Evolutionary conservation across 75 land plant genomes (phyloP).

Genomic region (Picea glauca): DNA sequence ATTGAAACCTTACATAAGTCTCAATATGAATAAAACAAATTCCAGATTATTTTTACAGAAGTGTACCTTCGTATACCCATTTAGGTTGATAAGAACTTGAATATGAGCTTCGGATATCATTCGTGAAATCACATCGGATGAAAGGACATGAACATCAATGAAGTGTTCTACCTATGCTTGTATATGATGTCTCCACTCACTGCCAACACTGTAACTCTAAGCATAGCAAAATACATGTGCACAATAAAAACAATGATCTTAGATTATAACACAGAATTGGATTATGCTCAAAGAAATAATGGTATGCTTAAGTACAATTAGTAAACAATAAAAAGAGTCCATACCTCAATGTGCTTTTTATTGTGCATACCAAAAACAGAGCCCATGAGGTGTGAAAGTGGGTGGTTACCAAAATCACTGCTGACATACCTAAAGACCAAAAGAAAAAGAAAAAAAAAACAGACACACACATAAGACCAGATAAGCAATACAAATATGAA

Average conservation of each 20-base stretch:
- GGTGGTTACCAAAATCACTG: no score
- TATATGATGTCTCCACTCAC: constrained; percentile 50
- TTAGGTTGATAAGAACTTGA: constrained; percentile 44
- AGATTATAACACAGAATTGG: neutral
- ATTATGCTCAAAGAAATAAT: neutral
- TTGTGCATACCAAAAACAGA: constrained; percentile 58
- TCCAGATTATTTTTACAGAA: neutral
- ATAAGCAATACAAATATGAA: neutral
- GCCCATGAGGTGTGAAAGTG: no score
- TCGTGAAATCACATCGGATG: constrained; percentile 43
- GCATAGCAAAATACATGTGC: constrained; percentile 52
- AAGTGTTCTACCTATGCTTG: constrained; percentile 43
- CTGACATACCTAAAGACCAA: constrained; percentile 19
- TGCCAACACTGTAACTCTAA: constrained; percentile 44
- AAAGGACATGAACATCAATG: constrained; percentile 30
- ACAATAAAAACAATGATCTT: neutral
- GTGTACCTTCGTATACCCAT: constrained; percentile 52
- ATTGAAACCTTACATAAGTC: neutral
- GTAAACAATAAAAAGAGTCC: neutral
- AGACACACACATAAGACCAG: neutral
- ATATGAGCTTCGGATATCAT: constrained; percentile 41
- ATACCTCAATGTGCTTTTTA: constrained; percentile 43
- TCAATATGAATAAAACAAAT: neutral
- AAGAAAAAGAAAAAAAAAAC: neutral
- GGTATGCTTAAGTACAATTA: neutral